phyloP scores from a whole-genome alignment of 2,329 filamentous ascomycete genomes.

The Spiromastix sp. region DNA sequence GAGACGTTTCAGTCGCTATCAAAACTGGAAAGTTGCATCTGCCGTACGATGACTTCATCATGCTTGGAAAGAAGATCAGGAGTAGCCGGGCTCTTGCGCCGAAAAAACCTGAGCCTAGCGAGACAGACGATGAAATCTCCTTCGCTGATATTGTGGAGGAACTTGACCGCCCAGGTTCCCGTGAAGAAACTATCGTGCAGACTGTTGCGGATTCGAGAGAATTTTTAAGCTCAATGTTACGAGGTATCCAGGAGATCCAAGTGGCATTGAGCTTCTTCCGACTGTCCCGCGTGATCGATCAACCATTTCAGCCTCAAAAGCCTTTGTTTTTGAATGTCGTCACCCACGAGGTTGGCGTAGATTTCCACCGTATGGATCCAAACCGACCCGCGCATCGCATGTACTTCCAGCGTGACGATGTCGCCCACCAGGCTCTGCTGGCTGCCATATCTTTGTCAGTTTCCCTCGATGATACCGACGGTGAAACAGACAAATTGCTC shows the following conservation, averaged over 20 bases:
- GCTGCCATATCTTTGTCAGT: conserved; percentile 88
- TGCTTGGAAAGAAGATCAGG: conserved; percentile 26
- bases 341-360: conserved; percentile 93
- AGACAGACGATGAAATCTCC: conserved; percentile 49
- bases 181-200: conserved; percentile 60
- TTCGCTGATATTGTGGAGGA: conserved; percentile 68
- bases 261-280: conserved; percentile 88
- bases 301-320: conserved; percentile 54
- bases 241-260: conserved; percentile 92
- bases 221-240: conserved; percentile 78
- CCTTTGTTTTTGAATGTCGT: conserved; percentile 76
- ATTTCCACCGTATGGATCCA: conserved; percentile 81
- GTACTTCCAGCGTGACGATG: conserved; percentile 90
- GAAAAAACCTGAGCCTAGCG: conserved; percentile 25
- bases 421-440: conserved; percentile 87
- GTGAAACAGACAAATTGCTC: conserved; percentile 72
- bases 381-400: conserved; percentile 92
- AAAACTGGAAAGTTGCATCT: conserved; percentile 87
- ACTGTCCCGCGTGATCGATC: conserved; percentile 67
- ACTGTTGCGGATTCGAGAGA: conserved; percentile 87
- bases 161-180: conserved; percentile 56
- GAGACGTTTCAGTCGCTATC: conserved; percentile 79
- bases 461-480: conserved; percentile 81
- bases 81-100: conserved; percentile 25
- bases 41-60: conserved; percentile 74